A percentile compares a stretch with the other conserved stretches of the same genome.
Conservation (phyloP, 768 basidiomycete species). For the Porpolomopsis calyptriformis region DNA sequence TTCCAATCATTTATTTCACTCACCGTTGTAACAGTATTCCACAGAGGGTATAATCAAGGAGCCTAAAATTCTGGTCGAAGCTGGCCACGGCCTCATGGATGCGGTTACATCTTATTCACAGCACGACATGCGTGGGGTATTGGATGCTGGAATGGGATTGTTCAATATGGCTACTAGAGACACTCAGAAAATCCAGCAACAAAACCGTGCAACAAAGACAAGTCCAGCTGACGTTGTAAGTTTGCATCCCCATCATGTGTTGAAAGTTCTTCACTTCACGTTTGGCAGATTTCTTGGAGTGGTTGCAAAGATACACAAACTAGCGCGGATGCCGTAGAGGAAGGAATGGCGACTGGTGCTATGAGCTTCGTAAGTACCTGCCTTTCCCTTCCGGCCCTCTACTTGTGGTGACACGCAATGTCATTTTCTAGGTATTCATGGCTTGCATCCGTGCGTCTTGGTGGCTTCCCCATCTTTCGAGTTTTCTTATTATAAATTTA, state of each 20-base stretch:
- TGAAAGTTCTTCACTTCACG: neutral
- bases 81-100: slow-evolving; percentile 76
- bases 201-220: slow-evolving; percentile 52
- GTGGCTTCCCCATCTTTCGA: neutral
- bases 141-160: slow-evolving; percentile 63
- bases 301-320: slow-evolving; percentile 76
- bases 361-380: slow-evolving; percentile 58
- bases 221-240: slow-evolving; percentile 80
- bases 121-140: slow-evolving; percentile 71
- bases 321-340: slow-evolving; percentile 66
- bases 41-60: slow-evolving; percentile 95
- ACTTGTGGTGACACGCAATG: neutral
- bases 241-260: slow-evolving; percentile 9
- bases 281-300: slow-evolving; percentile 66
- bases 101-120: slow-evolving; percentile 67
- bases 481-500: slow-evolving; percentile 1
- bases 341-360: slow-evolving; percentile 59
- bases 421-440: slow-evolving; percentile 41
- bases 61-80: slow-evolving; percentile 79
- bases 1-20: neutral
- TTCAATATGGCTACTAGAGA: slow-evolving; percentile 65
- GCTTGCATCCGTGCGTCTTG: slow-evolving; percentile 35
- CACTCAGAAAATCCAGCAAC: slow-evolving; percentile 51
- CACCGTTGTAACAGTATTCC: slow-evolving; percentile 49
- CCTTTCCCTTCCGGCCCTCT: neutral